Percentiles rank a stretch among this genome's conserved stretches.
These are phyloP conservation scores for Rhodotorula sp. DNA, from an alignment of 1,284 basidiomycete species.

Conservation along the genomic window DNA sequence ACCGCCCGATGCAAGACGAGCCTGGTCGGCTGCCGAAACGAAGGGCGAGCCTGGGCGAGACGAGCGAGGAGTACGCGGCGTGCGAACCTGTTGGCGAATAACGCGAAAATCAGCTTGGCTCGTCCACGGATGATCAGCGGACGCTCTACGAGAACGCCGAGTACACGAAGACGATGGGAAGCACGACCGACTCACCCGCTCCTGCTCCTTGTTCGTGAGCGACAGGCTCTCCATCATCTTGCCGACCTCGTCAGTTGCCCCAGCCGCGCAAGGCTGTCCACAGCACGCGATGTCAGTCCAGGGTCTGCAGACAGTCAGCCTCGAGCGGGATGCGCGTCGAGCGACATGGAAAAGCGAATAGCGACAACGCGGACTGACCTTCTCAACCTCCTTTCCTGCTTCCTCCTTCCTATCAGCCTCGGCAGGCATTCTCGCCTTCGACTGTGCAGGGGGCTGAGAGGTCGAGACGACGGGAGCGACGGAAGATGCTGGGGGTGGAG, in stretches of 20 bases:
- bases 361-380: neutral
- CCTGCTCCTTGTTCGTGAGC: neutral
- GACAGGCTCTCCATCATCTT: neutral
- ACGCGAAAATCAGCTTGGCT: neutral
- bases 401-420: neutral
- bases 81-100: neutral
- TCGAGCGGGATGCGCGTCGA: too few species aligned
- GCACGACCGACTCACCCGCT: neutral
- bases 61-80: neutral
- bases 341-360: neutral
- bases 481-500: neutral
- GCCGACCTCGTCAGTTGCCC: neutral
- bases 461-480: neutral
- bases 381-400: neutral
- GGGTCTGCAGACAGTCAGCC: neutral
- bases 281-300: neutral
- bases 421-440: neutral
- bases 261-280: neutral
- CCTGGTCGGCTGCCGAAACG: neutral
- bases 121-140: too few species aligned
- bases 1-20: slow-evolving; percentile 1
- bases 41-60: neutral
- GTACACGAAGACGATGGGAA: too few species aligned
- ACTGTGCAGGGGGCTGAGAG: too few species aligned
- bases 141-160: too few species aligned